Base-by-base conservation (phyloP, 192 early-diverging fungal species). In the Podila epicladia region DNA sequence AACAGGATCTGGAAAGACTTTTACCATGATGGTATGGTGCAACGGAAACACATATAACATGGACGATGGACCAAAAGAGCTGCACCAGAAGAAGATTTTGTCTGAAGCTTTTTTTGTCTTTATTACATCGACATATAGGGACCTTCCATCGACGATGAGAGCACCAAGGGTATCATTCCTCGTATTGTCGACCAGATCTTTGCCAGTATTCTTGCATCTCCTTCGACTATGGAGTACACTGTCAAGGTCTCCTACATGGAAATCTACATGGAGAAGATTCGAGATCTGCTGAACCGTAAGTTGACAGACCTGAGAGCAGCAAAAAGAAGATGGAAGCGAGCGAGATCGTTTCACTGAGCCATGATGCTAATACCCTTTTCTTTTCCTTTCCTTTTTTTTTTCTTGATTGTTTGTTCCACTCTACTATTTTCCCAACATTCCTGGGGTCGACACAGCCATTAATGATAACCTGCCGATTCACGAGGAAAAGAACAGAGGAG, bases 181-280 rank as follows among this genome's bases (percentile, higher is more conserved):
- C 95, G 97, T 64, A 94, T 99, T 69, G 94, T 98, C 31, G 96
- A 98, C 80, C 93, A 92, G 77, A 95, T 99, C 62, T 99, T 99
- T 73, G 88, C 87, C 22, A 94, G 93, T 60, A 99, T 99, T 76
- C 85, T 94, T 85, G 92, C 90, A 24, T 94, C 97, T 13, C 97
- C 98, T 58, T 86, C 93, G 7, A 96, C 93, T 49, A 88, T 98
- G 73, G 97, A 99, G 85, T 99, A 98, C 85, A 98, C 97, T 22
- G 97, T 99, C 72, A 95, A 97, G 75, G 94, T 97, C 5, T 98
- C 96, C n/a, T 99, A 93, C 86, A 98, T 99, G 97, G 98, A 99
- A 91, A 98, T 99, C 73, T 99, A 99, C 87, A 99, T 99, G 97
- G 98, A 99, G 74, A 95, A 94, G 82, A 96, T 99, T 69, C 90